phyloP scores from a whole-genome alignment of 1,139 yeast genomes.

The Sporopachydermia cereana region DNA sequence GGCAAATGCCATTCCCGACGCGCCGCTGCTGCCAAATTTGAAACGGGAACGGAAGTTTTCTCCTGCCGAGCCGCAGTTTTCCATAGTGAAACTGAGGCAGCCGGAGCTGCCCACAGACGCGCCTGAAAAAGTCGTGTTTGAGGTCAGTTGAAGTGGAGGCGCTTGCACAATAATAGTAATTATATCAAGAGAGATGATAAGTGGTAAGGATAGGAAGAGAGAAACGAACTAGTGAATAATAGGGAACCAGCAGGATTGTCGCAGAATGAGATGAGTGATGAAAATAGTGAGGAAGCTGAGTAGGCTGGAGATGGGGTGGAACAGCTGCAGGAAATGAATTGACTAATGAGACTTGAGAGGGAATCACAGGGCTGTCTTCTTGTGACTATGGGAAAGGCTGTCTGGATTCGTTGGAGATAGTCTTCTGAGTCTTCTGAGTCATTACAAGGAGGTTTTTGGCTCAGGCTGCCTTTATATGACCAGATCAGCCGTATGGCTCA shows the following conservation, averaged over 20 bases:
- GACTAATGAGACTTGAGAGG: background rate
- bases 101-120: background rate
- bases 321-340: background rate
- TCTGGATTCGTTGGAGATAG: background rate
- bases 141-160: background rate
- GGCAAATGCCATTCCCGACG: background rate
- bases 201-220: too few relatives aligned
- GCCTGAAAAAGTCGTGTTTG: background rate
- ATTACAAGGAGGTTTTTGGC: too few relatives aligned
- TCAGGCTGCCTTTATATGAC: too few relatives aligned
- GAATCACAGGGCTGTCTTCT: background rate
- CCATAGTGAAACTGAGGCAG: background rate
- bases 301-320: background rate
- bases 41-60: background rate
- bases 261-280: conserved; percentile 30
- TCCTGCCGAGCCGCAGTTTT: background rate
- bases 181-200: too few relatives aligned
- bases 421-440: too few relatives aligned
- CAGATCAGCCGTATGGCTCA: too few relatives aligned
- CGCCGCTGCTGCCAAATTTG: conserved; percentile 2
- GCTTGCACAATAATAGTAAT: too few relatives aligned
- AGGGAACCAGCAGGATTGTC: background rate
- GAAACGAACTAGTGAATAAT: background rate
- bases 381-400: background rate
- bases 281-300: conserved; percentile 35